Evolutionary conservation across 2,329 filamentous ascomycete genomes (phyloP), one percentile per base, ranked within the genome.

Genomic region (Ampelomyces quisqualis): DNA sequence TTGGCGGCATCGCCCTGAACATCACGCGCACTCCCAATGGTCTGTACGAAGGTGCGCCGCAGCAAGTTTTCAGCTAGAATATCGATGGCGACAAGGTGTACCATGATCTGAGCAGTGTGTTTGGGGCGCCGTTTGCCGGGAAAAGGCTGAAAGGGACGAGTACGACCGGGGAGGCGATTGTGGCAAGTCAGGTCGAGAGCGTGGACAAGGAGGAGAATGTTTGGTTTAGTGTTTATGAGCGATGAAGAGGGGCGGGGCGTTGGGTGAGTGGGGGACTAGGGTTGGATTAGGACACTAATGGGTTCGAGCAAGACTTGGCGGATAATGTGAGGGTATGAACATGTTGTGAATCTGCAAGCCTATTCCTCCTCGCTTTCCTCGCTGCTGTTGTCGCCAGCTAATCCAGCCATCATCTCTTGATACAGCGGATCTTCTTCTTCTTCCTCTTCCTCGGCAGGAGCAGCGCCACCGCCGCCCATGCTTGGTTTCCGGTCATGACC

Each of bases 351-450:
- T n/a, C n/a, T n/a, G n/a, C n/a, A n/a, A n/a, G n/a, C 21, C 31
- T 35, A 67, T 51, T 74, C 71, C 47, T 73, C 71, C 40, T 74
- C 73, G 44, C 70, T 73, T 50, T 74, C 71, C 45, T 70, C 69
- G 40, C 63, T 67, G 28, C 63, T 67, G 8, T 68, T 65, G 18
- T 57, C 65, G 7, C 58, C 64, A 23, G 56, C 64, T 21, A 69
- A 57, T 0, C 68, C 72, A 38, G 67, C 57, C 43, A 70, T 67
- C 60, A 75, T 70, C 56, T 70, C 65, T 50, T 72, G 70, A 34
- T 58, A 73, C 53, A 64, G 62, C 58, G 44, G 68, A 53, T 73
- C 72, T 19, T 71, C 70, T 18, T 73, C 72, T 17, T 71, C 70
- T 18, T 66, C 62, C 14, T 66, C 65, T 5, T 63, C 60, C 1